Evolutionary conservation across 805 yeast species (phyloP).

Genomic region (Pichia cabralensis): DNA sequence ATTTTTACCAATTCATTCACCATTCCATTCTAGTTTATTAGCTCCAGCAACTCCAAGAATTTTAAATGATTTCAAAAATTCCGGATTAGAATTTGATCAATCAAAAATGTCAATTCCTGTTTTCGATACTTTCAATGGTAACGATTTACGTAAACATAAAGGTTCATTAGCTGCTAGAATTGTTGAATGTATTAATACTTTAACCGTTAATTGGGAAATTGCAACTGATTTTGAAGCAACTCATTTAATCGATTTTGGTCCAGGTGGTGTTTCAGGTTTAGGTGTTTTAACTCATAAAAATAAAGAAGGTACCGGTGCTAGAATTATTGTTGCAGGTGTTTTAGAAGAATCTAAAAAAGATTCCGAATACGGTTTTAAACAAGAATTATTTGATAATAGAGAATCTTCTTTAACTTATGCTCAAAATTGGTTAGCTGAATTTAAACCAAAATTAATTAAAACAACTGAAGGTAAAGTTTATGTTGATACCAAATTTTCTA

Average conservation of each 20-base stretch:
- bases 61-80: constrained; percentile 50
- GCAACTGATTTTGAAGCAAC: constrained; percentile 78
- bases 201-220: constrained; percentile 90
- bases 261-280: constrained; percentile 95
- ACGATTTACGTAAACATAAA: constrained; percentile 49
- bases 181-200: constrained; percentile 72
- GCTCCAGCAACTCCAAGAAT: constrained; percentile 61
- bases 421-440: constrained; percentile 84
- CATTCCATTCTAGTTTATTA: constrained; percentile 90
- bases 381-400: constrained; percentile 77
- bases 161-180: constrained; percentile 60
- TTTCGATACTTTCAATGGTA: constrained; percentile 80
- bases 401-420: constrained; percentile 65
- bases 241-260: constrained; percentile 94
- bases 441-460: constrained; percentile 75
- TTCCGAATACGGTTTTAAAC: constrained; percentile 91
- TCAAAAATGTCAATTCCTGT: constrained; percentile 71
- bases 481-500: constrained; percentile 91
- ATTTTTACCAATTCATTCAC: constrained; percentile 90
- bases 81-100: constrained; percentile 46
- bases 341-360: constrained; percentile 56
- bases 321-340: constrained; percentile 90
- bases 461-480: constrained; percentile 62
- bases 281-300: constrained; percentile 95
- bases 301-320: constrained; percentile 97